phyloP scores from a whole-genome alignment of 2,329 filamentous ascomycete species.

The Gaeumannomyces tritici region DNA sequence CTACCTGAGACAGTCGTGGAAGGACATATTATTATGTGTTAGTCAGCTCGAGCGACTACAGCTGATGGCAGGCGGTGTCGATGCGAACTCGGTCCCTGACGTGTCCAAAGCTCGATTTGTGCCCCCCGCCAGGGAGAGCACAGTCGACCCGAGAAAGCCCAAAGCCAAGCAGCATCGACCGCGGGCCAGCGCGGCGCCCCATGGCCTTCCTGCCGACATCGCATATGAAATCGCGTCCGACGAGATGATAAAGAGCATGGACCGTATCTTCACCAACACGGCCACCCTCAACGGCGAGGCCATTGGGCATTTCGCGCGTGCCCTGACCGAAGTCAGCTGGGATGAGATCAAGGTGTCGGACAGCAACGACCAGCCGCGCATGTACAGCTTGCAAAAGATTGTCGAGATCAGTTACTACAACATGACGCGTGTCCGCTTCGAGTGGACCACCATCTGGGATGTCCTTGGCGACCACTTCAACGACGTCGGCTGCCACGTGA shows the following conservation, averaged over 20 bases:
- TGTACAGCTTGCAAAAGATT: conserved; percentile 94
- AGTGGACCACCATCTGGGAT: conserved; percentile 97
- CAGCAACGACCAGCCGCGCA: conserved; percentile 88
- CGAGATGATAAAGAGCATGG: conserved; percentile 85
- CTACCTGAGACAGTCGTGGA: conserved; percentile 80
- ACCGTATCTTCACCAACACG: conserved; percentile 94
- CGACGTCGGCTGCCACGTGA: conserved; percentile 89
- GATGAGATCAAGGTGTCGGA: conserved; percentile 97
- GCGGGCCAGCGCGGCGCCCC: conserved; percentile 48
- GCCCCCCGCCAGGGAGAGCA: conserved; percentile 44
- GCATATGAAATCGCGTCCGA: conserved; percentile 88
- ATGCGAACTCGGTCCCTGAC: conserved; percentile 86
- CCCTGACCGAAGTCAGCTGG: conserved; percentile 94
- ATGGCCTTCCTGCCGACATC: conserved; percentile 63
- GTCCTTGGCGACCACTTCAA: conserved; percentile 99
- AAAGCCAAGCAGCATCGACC: conserved; percentile 37
- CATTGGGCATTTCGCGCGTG: conserved; percentile 89
- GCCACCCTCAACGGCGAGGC: conserved; percentile 87
- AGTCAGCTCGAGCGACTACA: conserved; percentile 94
- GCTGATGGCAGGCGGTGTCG: conserved; percentile 87
- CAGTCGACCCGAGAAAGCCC: conserved; percentile 53
- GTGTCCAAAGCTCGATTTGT: conserved; percentile 75
- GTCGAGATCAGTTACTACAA: conserved; percentile 99
- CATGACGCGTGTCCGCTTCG: conserved; percentile 95
- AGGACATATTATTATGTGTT: conserved; percentile 88